A percentile compares a stretch with the other conserved stretches of the same genome.
phyloP scores from a whole-genome alignment of 139 green algal genomes.

The Picochlorum sp. region DNA sequence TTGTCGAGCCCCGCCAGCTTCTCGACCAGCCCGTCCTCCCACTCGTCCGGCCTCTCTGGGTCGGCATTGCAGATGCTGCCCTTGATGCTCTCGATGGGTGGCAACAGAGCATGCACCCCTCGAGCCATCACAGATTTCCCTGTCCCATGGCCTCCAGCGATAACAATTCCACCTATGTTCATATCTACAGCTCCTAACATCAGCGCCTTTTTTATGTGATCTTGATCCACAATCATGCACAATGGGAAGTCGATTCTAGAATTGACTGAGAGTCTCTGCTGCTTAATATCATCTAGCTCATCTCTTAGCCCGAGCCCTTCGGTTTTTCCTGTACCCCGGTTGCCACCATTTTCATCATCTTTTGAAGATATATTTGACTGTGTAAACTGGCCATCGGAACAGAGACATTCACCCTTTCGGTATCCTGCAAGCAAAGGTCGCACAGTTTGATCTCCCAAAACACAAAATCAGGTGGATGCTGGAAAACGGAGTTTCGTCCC shows the following conservation, averaged over 20 bases:
- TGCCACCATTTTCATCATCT: background rate
- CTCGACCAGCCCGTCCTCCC: slow-evolving; percentile 72
- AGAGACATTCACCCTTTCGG: no score
- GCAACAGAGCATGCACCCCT: slow-evolving; percentile 88
- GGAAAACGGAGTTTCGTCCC: no score
- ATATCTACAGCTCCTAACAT: slow-evolving; percentile 95
- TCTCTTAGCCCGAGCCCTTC: slow-evolving; percentile 8
- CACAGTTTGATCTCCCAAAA: no score
- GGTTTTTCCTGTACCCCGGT: slow-evolving; percentile 1
- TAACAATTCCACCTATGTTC: slow-evolving; percentile 83
- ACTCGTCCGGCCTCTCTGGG: slow-evolving; percentile 70
- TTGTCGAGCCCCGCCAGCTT: slow-evolving; percentile 28
- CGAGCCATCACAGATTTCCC: slow-evolving; percentile 96
- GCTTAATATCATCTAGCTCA: slow-evolving; percentile 4
- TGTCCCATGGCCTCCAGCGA: slow-evolving; percentile 81
- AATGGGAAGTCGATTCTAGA: no score
- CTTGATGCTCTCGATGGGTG: slow-evolving; percentile 94
- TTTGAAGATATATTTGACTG: no score
- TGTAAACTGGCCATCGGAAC: no score
- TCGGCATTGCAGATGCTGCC: slow-evolving; percentile 88
- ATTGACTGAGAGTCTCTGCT: slow-evolving; percentile 37
- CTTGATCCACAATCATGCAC: slow-evolving; percentile 77
- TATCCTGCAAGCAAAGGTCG: no score
- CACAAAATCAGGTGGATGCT: no score
- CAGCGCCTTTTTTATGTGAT: slow-evolving; percentile 92